Base-by-base conservation (phyloP, 2,329 filamentous ascomycete species). In the Cladophialophora yegresii region DNA sequence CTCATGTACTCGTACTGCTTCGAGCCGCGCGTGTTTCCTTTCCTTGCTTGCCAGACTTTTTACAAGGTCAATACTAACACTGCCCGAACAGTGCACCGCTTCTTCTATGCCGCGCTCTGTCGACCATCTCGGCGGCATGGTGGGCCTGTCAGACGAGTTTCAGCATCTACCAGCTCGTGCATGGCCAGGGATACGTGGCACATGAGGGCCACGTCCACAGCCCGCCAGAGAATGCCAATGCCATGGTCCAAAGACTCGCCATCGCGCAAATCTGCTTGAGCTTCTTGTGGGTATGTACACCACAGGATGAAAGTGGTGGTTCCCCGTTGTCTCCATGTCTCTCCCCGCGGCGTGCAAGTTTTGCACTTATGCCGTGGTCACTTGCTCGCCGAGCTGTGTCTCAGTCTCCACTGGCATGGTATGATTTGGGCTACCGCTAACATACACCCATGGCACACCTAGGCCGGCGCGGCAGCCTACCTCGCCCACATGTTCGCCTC, bases 31-130 rank as follows among this genome's bases (percentile, higher is more conserved):
- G n/a, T n/a, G n/a, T n/a, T n/a, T n/a, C n/a, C n/a, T n/a, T n/a
- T 7, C 12, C 23, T 50, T 43, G 40, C 40, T 13, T n/a, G 3
- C 20, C 47, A 12, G 10, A 10, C 13, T 20, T 13, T 0, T 23
- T 50, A 50, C 12, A 26, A 26, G n/a, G 23, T 50, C 47, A 5
- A 20, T 10, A 9, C 47, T 50, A 13, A 50, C 36, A 16, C 16
- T 22, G 20, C 22, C n/a, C 13, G n/a, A 54, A 54, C 16, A 54
- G 51, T 74, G 81, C 89, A 49, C 87, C 88, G 63, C 83, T 93
- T 61, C 86, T 92, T 68, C 80, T 88, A 67, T 87, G 89, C 70
- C 87, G 91, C n/a, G 85, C 89, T 26, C 78, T 89, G 67, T 91
- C 89, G 65, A 86, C 90, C 59, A 82, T 84, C 23, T 90, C 91